phyloP scores from a whole-genome alignment of 306 rosid genomes.

The Fragaria iinumae region DNA sequence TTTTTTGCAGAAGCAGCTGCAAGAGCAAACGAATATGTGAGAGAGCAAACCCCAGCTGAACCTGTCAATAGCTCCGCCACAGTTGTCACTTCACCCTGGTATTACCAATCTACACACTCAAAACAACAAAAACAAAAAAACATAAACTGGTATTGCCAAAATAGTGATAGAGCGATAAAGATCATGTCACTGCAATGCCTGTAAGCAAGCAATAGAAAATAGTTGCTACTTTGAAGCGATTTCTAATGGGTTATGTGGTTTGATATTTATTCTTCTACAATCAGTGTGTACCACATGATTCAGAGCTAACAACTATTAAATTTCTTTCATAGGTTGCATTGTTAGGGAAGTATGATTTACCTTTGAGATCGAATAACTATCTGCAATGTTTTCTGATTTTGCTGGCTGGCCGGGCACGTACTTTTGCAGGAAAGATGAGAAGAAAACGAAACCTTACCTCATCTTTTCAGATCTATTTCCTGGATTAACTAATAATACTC shows the following conservation, averaged over 20 bases:
- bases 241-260: no score
- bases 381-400: background rate
- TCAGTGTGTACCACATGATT: no score
- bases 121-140: background rate
- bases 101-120: background rate
- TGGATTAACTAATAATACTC: constrained; percentile 27
- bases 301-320: background rate
- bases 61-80: background rate
- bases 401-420: background rate
- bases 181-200: background rate
- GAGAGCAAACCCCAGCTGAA: constrained; percentile 13
- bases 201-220: constrained; percentile 7
- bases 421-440: constrained; percentile 44
- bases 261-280: no score
- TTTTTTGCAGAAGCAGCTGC: constrained; percentile 25
- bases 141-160: constrained; percentile 7
- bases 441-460: constrained; percentile 49
- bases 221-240: constrained; percentile 1
- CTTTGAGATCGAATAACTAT: background rate
- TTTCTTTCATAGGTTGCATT: background rate
- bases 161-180: background rate
- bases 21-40: constrained; percentile 30
- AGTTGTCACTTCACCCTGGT: constrained; percentile 6
- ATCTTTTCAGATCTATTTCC: constrained; percentile 50
- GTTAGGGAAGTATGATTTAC: background rate